These are phyloP conservation scores for Flaveria trinervia DNA, from an alignment of 129 eudicot species.

Conservation along the genomic window DNA sequence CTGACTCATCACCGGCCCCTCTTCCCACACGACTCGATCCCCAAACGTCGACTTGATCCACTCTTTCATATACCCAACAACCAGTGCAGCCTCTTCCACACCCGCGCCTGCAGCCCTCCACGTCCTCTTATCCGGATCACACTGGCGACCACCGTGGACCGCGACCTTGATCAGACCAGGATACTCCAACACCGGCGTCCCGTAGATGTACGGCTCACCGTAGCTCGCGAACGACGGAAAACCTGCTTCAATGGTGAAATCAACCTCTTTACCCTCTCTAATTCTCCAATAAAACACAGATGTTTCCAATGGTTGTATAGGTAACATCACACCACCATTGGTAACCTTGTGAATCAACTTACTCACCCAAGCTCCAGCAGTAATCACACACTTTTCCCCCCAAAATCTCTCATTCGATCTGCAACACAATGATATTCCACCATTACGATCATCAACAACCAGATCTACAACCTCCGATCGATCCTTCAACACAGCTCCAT, in stretches of 20 bases:
- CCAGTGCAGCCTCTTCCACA: constrained; percentile 7
- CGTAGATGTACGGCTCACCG: constrained; percentile 68
- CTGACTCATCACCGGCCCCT: constrained; percentile 59
- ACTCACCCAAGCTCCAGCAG: constrained; percentile 80
- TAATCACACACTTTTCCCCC: constrained; percentile 72
- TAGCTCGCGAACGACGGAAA: constrained; percentile 87
- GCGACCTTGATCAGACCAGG: constrained; percentile 66
- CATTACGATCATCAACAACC: constrained; percentile 28
- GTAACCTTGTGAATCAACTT: constrained; percentile 46
- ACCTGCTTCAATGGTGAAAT: constrained; percentile 52
- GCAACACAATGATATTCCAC: constrained; percentile 50
- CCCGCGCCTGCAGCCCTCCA: constrained; percentile 40
- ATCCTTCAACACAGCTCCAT: constrained; percentile 64
- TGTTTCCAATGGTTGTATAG: constrained; percentile 76
- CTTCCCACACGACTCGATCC: constrained; percentile 49
- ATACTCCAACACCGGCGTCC: constrained; percentile 83
- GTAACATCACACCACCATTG: constrained; percentile 36
- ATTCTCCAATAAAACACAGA: constrained; percentile 69
- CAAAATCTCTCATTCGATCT: constrained; percentile 36
- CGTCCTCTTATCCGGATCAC: constrained; percentile 65
- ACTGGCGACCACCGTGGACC: constrained; percentile 58
- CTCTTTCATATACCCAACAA: constrained; percentile 34
- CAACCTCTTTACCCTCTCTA: constrained; percentile 49
- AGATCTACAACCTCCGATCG: constrained; percentile 47
- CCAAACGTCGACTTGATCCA: constrained; percentile 65